Conservation (phyloP, 1,284 basidiomycete genomes). For the Taiwanofungus camphoratus region DNA sequence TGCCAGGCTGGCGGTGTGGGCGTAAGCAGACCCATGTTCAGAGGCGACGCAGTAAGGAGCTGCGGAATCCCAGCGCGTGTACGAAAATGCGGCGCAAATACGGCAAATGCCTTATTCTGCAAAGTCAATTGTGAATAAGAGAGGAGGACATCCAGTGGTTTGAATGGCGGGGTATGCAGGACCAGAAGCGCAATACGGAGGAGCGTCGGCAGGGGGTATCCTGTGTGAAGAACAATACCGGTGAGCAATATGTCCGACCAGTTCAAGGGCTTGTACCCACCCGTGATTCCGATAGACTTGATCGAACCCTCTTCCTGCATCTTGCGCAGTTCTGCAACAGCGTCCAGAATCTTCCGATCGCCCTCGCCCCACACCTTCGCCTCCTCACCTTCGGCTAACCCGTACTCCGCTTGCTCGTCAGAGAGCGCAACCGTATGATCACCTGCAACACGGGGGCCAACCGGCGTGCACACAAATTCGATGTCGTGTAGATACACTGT, state of each 20-base stretch:
- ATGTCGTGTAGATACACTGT: slow-evolving; percentile 89
- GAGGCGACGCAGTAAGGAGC: slow-evolving; percentile 82
- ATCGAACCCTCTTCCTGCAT: slow-evolving; percentile 79
- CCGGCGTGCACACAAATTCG: slow-evolving; percentile 74
- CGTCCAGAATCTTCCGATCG: slow-evolving; percentile 75
- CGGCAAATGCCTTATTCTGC: slow-evolving; percentile 67
- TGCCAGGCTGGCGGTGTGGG: slow-evolving; percentile 77
- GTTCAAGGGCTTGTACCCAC: slow-evolving; percentile 31
- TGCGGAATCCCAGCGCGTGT: slow-evolving; percentile 62
- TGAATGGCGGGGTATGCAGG: slow-evolving; percentile 53
- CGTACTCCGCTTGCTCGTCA: slow-evolving; percentile 46
- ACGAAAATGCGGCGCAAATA: slow-evolving; percentile 58
- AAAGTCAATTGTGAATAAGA: slow-evolving; percentile 86
- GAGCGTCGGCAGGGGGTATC: slow-evolving; percentile 86
- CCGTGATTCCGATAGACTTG: slow-evolving; percentile 80
- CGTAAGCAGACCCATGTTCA: slow-evolving; percentile 89
- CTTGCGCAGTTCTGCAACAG: slow-evolving; percentile 65
- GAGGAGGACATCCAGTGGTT: slow-evolving; percentile 75
- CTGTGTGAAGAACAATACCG: slow-evolving; percentile 31
- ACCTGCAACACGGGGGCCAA: slow-evolving; percentile 46
- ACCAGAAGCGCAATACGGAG: slow-evolving; percentile 80
- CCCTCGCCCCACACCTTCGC: slow-evolving; percentile 65
- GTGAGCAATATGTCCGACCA: not conserved
- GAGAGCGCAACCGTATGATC: slow-evolving; percentile 51
- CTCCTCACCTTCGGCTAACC: slow-evolving; percentile 54